Base-by-base conservation (phyloP, 345 rosid genomes). In the Acer negundo region DNA sequence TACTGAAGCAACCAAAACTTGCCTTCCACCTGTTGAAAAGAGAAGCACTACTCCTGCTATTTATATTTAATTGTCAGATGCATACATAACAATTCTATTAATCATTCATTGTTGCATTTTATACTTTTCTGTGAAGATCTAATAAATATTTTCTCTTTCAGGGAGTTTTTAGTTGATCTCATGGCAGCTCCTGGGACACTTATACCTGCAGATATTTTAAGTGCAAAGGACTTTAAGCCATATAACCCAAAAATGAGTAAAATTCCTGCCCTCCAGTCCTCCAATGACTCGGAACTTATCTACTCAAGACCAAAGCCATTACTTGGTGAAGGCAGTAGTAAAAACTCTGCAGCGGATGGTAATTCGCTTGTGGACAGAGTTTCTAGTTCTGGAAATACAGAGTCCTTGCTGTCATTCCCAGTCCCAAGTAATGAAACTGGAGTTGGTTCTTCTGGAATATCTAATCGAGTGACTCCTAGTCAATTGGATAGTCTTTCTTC, bases 151-250 rank as follows among this genome's bases (percentile, higher is more conserved):
- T 74, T 76, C 77, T 79, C 78, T 83, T 87, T 77, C 92, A 97
- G 99, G 88, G 99, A 97, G 87, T 93, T 87, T 93, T 88, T 97
- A 90, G 97, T 97, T 78, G 99, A 97, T 90, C 98, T 97, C 83
- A 97, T 97, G 99, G 97, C 98, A 78, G 99, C 93, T 84, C 97
- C 99, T 42, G 99, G 99, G 82, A 94, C 98, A 26, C 96, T 97
- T 79, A 90, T 97, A 85, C 99, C 99, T 66, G 96, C 97, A 86
- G 99, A 97, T 81, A 72, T 90, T 85, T 84, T 87, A 8, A 89
- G 87, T 85, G 80, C 82, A 77, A 92, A 79, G 82, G 94, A 92
- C 69, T 84, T 79, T 77, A 86, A 80, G 80, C 76, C 92, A 76
- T 78, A 78, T 73, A 88, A 85, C 80, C 84, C 92, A 8, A 82